Evolutionary conservation across 352 stramenopile species (phyloP).

Genomic region (Phytopythium delawarense): DNA sequence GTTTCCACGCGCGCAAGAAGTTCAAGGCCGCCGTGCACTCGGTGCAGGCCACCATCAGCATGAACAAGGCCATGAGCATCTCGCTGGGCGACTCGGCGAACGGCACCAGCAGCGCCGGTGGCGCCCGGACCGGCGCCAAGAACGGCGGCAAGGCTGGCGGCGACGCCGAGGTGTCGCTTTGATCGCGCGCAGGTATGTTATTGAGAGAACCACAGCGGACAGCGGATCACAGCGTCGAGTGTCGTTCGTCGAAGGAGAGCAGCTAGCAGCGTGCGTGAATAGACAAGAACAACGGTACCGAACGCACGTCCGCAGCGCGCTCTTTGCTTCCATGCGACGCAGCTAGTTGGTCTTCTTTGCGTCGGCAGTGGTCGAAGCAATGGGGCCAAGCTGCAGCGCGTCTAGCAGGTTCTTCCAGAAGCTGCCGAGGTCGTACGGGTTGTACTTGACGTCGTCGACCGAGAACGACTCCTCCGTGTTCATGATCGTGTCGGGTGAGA

Average conservation of each 20-base stretch:
- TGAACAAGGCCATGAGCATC: constrained; percentile 67
- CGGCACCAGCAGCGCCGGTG: constrained; percentile 3
- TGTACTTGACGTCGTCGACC: constrained; percentile 67
- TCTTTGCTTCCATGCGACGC: not conserved
- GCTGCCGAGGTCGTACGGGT: constrained; percentile 64
- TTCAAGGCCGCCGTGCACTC: constrained; percentile 82
- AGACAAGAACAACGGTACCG: constrained; percentile 2
- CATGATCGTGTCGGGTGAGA: constrained; percentile 62
- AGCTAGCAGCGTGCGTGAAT: constrained; percentile 1
- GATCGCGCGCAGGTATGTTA: constrained; percentile 10
- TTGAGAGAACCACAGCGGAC: constrained; percentile 2
- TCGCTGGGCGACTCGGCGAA: constrained; percentile 15
- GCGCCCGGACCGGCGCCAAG: not conserved
- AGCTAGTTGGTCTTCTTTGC: constrained; percentile 28
- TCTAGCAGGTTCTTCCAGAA: constrained; percentile 63
- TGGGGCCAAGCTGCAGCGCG: constrained; percentile 28
- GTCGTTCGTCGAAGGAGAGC: constrained; percentile 5
- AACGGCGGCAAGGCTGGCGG: constrained; percentile 6
- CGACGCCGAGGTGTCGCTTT: constrained; percentile 23
- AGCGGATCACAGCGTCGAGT: not conserved
- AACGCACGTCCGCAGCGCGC: not conserved
- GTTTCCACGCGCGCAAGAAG: constrained; percentile 79
- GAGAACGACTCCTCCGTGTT: constrained; percentile 73
- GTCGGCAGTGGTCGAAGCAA: not conserved
- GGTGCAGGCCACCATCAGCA: constrained; percentile 73